Base-by-base conservation (phyloP, 2,329 filamentous ascomycete species). In the Davidsoniella australis region DNA sequence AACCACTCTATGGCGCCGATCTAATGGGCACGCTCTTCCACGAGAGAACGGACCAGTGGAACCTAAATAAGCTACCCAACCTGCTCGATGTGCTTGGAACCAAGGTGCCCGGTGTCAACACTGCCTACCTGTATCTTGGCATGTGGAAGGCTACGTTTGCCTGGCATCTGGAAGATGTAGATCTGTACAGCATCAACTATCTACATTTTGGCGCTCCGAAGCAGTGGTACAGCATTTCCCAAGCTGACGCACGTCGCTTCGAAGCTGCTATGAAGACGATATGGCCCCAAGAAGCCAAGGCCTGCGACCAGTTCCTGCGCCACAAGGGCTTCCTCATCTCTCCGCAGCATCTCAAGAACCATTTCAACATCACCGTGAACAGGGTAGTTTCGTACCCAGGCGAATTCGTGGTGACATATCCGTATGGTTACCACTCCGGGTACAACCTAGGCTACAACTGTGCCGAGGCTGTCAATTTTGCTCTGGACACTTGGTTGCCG, bases 81-180 rank as follows among this genome's bases (percentile, higher is more conserved):
- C 67, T 98, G 50, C 73, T 98, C 38, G 91, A 98, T 63, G 85
- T 95, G 3, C 71, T 98, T 2, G 91, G 91, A 5, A 89, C 87
- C 50, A 94, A 95, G 58, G 86, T 98, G 7, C 93, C 91, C 2
- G 91, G 91, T 56, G 93, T 98, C 60, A 98, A 98, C 60, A 98
- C 89, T 1, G 89, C 91, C 2, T 98, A 98, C 60, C 75, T 98
- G 1, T 98, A 98, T 61, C 72, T 98, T 53, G 91, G 91, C 41
- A 98, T 98, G 91, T 98, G 91, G 91, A 96, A 96, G 64, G 89
- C 91, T 10, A 96, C 91, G 0, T 98, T 98, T 62, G 91, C 91
- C 7, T 98, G 91, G 91, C 91, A 98, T 73, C 68, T 98, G 48
- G 91, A 98, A 62, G 91, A 98, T 62, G 89, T 98, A 40, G 91